A percentile compares a stretch with the other conserved stretches of the same genome.
These are phyloP conservation scores for Skeletonema menzelii DNA, from an alignment of 108 stramenopile genomes.

Conservation along the genomic window DNA sequence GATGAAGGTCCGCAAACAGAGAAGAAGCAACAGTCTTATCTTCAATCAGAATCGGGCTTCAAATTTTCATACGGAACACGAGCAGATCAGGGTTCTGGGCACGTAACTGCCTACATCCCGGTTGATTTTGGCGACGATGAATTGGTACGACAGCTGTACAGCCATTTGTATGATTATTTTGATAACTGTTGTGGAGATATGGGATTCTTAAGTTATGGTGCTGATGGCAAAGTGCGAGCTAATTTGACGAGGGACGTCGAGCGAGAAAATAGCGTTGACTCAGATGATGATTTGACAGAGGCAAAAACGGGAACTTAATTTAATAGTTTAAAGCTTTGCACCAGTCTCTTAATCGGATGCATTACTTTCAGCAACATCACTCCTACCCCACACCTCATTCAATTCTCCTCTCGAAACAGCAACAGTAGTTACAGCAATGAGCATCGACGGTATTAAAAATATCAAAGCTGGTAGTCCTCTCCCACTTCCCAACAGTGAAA, in stretches of 20 bases:
- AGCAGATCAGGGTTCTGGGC: slow-evolving; percentile 36
- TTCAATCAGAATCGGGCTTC: slow-evolving; percentile 51
- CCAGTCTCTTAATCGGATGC: neutral
- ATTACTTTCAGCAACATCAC: neutral
- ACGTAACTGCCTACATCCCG: slow-evolving; percentile 69
- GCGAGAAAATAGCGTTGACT: neutral
- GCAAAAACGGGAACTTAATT: neutral
- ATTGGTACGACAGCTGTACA: slow-evolving; percentile 57
- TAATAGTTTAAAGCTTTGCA: neutral
- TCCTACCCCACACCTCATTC: slow-evolving; percentile 20
- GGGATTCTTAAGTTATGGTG: slow-evolving; percentile 35
- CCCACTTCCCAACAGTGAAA: slow-evolving; percentile 26
- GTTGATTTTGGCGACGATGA: slow-evolving; percentile 80
- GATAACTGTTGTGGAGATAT: slow-evolving; percentile 40
- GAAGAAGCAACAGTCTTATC: slow-evolving; percentile 7
- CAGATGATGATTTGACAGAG: neutral
- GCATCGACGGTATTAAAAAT: slow-evolving; percentile 53
- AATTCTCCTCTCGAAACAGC: slow-evolving; percentile 32
- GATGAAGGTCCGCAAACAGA: slow-evolving; percentile 13
- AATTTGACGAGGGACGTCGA: slow-evolving; percentile 5
- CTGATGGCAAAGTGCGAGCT: slow-evolving; percentile 24
- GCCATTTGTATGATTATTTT: slow-evolving; percentile 66
- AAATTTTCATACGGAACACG: slow-evolving; percentile 72
- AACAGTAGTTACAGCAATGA: slow-evolving; percentile 24
- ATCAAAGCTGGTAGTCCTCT: slow-evolving; percentile 51